Evolutionary conservation across 164 flowering plant genomes (phyloP), one percentile per base, ranked within the genome.

Genomic region (Stephania cephalantha): DNA sequence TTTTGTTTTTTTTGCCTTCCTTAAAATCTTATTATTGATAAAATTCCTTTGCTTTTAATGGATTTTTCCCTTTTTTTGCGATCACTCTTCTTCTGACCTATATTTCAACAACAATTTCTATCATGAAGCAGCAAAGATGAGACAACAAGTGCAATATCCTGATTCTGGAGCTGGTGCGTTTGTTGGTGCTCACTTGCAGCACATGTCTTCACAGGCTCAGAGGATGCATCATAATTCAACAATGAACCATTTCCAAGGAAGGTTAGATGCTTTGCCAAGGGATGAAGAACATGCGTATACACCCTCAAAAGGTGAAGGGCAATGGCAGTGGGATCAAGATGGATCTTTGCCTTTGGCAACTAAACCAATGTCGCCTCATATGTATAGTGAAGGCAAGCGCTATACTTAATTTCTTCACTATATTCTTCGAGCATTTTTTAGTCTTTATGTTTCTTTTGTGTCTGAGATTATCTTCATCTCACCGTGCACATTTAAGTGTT

Each of bases 301-400:
- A 50, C 55, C 85, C 29, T 76, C 83, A 69, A 84, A 80, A 79
- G 77, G 78, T 61, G 86, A 82, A 70, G 78, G 71, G 30, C 84
- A 83, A 22, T 85, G 87, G 87, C 79, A 82, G 30, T 82, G 86
- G 84, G 84, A 82, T 68, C 73, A 82, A 68, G 83, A 84, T 71
- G 82, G 75, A 13, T 70, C 74, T 30, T 75, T 75, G 68, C 72
- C 74, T 30, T 75, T 75, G 68, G 82, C 64, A 71, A 55, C 80
- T 72, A 68, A 52, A 73, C 68, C 79, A 58, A 70, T 78, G 78
- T 75, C 83, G 4, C 76, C 86, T 63, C 82, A 81, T 63, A 35
- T 70, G 11, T 79, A 61, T 35, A 78, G 64, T 68, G 82, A 85
- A 75, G 85, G 87, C 71, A 75, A 75, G 77, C 74, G 48, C 25